These are phyloP conservation scores for Boechera stricta DNA, from an alignment of 345 rosid genomes.

Conservation along the genomic window DNA sequence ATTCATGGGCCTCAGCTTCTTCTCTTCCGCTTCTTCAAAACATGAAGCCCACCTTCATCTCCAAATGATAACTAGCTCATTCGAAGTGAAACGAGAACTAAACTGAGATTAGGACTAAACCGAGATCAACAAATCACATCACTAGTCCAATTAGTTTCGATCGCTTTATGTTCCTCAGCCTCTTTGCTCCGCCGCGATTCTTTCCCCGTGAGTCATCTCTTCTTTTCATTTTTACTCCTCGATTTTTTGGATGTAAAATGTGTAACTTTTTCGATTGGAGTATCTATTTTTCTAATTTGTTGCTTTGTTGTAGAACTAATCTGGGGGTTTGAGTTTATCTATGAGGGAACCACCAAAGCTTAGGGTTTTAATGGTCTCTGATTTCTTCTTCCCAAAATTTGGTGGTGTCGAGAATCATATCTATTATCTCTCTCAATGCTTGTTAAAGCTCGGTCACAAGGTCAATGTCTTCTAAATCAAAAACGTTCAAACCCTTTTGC, in stretches of 20 bases:
- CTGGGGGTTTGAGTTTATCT: not conserved
- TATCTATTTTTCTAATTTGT: not conserved
- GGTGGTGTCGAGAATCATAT: too few species aligned
- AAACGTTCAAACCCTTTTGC: not conserved
- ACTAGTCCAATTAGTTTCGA: not conserved
- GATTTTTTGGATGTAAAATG: not conserved
- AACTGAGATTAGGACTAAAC: not conserved
- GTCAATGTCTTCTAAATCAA: slow-evolving; percentile 44
- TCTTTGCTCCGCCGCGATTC: not conserved
- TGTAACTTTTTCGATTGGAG: not conserved
- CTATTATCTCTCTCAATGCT: too few species aligned
- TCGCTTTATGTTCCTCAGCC: not conserved
- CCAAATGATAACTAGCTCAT: not conserved
- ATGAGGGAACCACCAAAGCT: slow-evolving; percentile 64
- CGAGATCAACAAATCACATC: too few species aligned
- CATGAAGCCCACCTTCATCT: not conserved
- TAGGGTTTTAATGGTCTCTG: slow-evolving; percentile 89
- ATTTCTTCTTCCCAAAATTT: slow-evolving; percentile 83
- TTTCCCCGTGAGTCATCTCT: not conserved
- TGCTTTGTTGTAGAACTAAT: not conserved
- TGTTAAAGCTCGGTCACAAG: slow-evolving; percentile 50
- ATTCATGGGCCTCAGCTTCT: too few species aligned
- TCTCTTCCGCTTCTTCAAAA: too few species aligned
- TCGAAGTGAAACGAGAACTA: not conserved
- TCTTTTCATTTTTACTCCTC: too few species aligned